Base-by-base conservation (phyloP, 1,284 basidiomycete genomes). In the Sporisorium sorghi region DNA sequence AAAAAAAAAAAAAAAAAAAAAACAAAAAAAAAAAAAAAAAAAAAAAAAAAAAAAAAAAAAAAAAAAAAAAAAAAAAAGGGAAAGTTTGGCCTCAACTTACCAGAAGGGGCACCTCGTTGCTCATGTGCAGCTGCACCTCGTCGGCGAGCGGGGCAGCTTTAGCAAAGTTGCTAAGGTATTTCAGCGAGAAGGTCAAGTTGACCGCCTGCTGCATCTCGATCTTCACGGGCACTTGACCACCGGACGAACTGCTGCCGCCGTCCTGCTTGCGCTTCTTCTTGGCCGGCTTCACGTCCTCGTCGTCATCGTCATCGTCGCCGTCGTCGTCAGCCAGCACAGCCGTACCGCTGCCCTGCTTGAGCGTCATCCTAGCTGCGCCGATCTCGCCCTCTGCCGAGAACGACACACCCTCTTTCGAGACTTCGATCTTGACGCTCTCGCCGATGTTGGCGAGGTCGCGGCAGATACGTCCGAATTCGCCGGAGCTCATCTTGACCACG, bases 111-210 rank as follows among this genome's bases (percentile, higher is more conserved):
- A 82, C 77, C 48, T 83, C 81, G 65, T 79, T 75, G 53, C 61
- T 73, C 76, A 78, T 78, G 71, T 85, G 78, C 48, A 86, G 77
- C 55, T 80, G 88, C 39, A 94, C 93, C 26, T 88, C 88, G 71
- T 88, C 88, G 15, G 90, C 89, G 39, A 99, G 87, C 19, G 91
- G 89, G 0, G 92, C 88, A 70, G 92, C 93, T 88, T 98, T 99
- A 66, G 94, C 90, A 85, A 99, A 99, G 87, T 97, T 97, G 85
- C 92, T 90, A 30, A 99, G 90, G 86, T 99, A 99, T 86, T 99
- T 98, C 82, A 98, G 88, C 37, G 92, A 94, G 87, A 99, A 99
- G 2, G 94, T 98, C 59, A 99, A 88, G 42, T 90, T 91, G 75
- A 99, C 96, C 77, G 93, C 90, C 85, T 92, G 91, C 43, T 79